phyloP scores from a whole-genome alignment of 148 eudicot genomes.

The Rhododendron molle region DNA sequence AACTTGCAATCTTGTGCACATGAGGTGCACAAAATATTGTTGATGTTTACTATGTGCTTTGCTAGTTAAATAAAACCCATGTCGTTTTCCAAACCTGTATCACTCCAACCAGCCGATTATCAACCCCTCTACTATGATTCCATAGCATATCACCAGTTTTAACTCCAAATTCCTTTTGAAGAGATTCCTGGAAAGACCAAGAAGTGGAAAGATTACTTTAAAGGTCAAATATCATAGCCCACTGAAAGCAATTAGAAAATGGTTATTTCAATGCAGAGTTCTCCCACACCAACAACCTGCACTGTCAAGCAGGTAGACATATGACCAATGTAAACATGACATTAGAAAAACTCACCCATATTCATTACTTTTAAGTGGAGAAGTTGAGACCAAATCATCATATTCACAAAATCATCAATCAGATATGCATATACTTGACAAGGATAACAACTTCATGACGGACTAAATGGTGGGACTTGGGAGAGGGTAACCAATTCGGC shows the following conservation, averaged over 20 bases:
- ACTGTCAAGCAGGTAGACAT: neutral
- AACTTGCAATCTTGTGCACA: neutral
- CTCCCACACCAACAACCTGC: neutral
- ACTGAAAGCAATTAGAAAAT: neutral
- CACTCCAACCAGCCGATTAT: slow-evolving; percentile 70
- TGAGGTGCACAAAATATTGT: neutral
- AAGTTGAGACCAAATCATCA: neutral
- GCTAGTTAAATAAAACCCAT: neutral
- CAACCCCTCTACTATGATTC: slow-evolving; percentile 85
- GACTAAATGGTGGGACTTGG: neutral
- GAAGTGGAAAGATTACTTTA: slow-evolving; percentile 1
- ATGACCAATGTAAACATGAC: neutral
- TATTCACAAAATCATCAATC: neutral
- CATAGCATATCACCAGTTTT: slow-evolving; percentile 98
- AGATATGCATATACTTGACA: neutral
- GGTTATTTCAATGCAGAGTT: neutral
- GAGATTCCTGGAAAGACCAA: slow-evolving; percentile 56
- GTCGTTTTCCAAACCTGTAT: slow-evolving; percentile 53
- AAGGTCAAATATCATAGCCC: neutral
- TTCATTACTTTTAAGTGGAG: neutral
- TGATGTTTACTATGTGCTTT: neutral
- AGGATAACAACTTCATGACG: neutral
- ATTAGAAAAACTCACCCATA: neutral
- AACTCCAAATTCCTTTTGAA: slow-evolving; percentile 77
- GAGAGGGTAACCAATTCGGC: neutral